Percentiles rank a stretch among this genome's conserved stretches.
These are phyloP conservation scores for Pleurotus pulmonarius DNA, from an alignment of 768 basidiomycete species.

Conservation along the genomic window DNA sequence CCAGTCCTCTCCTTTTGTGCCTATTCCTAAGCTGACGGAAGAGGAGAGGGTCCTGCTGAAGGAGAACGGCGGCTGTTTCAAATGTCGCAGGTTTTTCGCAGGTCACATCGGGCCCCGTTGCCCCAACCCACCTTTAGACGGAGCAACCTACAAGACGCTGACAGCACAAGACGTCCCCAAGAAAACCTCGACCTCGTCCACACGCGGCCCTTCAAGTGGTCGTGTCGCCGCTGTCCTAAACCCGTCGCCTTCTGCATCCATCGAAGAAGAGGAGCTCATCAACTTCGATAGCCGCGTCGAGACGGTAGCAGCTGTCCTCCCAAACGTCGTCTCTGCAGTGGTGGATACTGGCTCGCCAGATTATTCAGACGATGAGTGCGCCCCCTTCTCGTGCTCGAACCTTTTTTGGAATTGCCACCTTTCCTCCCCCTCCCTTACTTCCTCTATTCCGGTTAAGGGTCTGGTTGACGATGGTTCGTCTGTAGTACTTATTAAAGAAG, in stretches of 20 bases:
- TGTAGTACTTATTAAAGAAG: slow-evolving; percentile 1
- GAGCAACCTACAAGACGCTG: not conserved
- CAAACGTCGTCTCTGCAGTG: too few relatives aligned
- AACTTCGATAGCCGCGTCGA: too few relatives aligned
- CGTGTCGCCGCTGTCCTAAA: not conserved
- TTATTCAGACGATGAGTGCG: too few relatives aligned
- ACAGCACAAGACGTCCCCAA: not conserved
- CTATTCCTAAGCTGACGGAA: too few relatives aligned
- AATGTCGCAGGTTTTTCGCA: not conserved
- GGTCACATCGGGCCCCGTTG: not conserved
- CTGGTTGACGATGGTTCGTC: not conserved
- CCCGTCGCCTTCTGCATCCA: not conserved
- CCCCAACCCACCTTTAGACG: not conserved
- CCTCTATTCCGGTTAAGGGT: not conserved
- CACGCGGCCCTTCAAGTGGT: too few relatives aligned
- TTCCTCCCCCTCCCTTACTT: not conserved
- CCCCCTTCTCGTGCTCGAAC: too few relatives aligned
- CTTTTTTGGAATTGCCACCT: not conserved
- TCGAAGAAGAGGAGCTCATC: too few relatives aligned
- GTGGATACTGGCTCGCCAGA: too few relatives aligned
- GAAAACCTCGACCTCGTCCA: too few relatives aligned
- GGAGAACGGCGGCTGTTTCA: not conserved
- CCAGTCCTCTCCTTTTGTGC: too few relatives aligned
- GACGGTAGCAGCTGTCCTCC: too few relatives aligned
- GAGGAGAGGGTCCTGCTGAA: too few relatives aligned